Percentiles rank a stretch among this genome's conserved stretches.
These are phyloP conservation scores for Aspergillus novofumigatus DNA, from an alignment of 2,329 filamentous ascomycete genomes.

Conservation along the genomic window DNA sequence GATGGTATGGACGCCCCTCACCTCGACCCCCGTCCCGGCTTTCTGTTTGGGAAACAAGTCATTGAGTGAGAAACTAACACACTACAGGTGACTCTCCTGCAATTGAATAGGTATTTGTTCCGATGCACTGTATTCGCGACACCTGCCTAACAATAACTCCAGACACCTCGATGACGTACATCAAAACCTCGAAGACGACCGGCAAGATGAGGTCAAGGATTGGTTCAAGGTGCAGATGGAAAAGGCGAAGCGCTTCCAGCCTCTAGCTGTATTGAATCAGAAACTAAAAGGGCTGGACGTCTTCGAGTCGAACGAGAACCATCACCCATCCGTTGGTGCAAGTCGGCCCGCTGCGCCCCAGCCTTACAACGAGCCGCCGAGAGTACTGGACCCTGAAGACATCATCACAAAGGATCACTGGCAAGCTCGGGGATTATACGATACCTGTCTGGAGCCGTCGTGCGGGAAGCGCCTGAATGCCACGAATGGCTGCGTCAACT, in stretches of 20 bases:
- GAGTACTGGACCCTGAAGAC: conserved; percentile 72
- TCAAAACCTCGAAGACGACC: conserved; percentile 79
- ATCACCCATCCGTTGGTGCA: conserved; percentile 37
- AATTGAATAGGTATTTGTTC: conserved; percentile 68
- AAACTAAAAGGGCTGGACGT: conserved; percentile 89
- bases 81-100: conserved; percentile 77
- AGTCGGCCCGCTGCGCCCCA: conserved; percentile 28
- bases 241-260: conserved; percentile 90
- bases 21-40: background rate
- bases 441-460: conserved; percentile 79
- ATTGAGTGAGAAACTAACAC: conserved; percentile 3
- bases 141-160: conserved; percentile 19
- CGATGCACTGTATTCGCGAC: background rate
- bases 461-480: conserved; percentile 77
- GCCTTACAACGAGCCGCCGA: conserved; percentile 31
- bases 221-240: conserved; percentile 95
- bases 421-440: conserved; percentile 71
- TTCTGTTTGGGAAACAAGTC: background rate
- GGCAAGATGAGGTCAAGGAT: conserved; percentile 91
- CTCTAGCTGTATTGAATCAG: conserved; percentile 84
- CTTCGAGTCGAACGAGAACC: conserved; percentile 83
- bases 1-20: conserved; percentile 61
- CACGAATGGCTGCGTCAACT: conserved; percentile 82
- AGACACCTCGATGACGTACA: conserved; percentile 84
- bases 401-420: conserved; percentile 84